These are phyloP conservation scores for Tetracladium setigerum DNA, from an alignment of 495 filamentous ascomycete genomes.

Conservation along the genomic window DNA sequence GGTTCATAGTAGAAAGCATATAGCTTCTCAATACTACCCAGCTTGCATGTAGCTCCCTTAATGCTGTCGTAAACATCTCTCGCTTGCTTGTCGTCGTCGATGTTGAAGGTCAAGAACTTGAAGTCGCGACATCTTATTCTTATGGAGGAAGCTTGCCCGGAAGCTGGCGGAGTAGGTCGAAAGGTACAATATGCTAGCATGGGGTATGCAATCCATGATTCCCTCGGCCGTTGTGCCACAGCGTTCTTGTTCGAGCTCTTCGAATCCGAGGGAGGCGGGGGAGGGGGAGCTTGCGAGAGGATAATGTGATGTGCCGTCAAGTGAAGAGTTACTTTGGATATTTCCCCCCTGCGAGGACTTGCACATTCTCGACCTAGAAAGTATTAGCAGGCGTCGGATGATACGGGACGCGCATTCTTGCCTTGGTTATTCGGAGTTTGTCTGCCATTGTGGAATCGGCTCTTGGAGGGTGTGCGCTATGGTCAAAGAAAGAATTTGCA, in stretches of 20 bases:
- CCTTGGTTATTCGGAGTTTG: conserved; percentile 20
- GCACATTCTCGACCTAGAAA: conserved; percentile 32
- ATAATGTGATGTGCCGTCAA: conserved; percentile 37
- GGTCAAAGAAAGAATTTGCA: conserved; percentile 1
- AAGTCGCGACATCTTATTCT: conserved; percentile 89
- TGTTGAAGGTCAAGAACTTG: conserved; percentile 85
- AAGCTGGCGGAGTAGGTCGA: conserved; percentile 60
- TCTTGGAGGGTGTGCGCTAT: conserved; percentile 6
- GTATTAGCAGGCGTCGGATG: conserved; percentile 3
- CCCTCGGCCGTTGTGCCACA: conserved; percentile 39
- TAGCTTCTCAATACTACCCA: conserved; percentile 80
- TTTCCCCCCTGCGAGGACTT: conserved; percentile 35
- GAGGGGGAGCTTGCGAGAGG: conserved; percentile 23
- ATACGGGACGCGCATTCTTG: neutral
- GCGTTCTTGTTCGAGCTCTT: neutral
- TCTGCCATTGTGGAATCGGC: conserved; percentile 14
- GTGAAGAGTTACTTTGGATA: conserved; percentile 34
- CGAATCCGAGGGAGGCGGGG: conserved; percentile 11
- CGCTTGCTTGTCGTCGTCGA: conserved; percentile 62
- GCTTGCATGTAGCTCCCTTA: conserved; percentile 69
- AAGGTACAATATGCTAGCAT: conserved; percentile 73
- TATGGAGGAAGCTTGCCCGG: conserved; percentile 71
- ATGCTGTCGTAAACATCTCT: conserved; percentile 88
- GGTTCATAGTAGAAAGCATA: conserved; percentile 84
- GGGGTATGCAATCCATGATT: conserved; percentile 90